Conservation (phyloP, 2,329 filamentous ascomycete genomes). For the Pyricularia sp. region DNA sequence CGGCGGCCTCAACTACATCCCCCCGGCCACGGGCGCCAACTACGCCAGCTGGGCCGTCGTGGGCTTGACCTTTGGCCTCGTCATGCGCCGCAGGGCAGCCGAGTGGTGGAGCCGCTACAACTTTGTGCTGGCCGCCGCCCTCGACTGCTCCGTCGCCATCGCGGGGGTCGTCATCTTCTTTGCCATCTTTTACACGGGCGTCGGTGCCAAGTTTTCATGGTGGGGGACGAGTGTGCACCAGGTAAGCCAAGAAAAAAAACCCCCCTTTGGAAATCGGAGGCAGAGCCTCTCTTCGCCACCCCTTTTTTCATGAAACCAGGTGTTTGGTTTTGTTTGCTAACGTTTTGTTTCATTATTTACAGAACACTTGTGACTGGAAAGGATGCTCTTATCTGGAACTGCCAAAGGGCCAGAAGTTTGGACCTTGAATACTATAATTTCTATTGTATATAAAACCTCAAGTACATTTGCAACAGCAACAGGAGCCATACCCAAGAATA, state of each 20-base stretch:
- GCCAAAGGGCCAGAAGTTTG: background rate
- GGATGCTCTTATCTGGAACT: background rate
- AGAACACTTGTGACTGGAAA: background rate
- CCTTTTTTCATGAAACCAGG: no score
- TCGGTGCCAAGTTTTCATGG: slow-evolving; percentile 22
- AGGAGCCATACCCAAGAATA: background rate
- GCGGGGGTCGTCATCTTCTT: slow-evolving; percentile 26
- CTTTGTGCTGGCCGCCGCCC: slow-evolving; percentile 22
- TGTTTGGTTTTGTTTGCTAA: background rate
- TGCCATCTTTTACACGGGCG: slow-evolving; percentile 21
- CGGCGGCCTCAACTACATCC: slow-evolving; percentile 26
- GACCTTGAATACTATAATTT: background rate
- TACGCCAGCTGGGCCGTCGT: slow-evolving; percentile 30
- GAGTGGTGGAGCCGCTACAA: slow-evolving; percentile 40
- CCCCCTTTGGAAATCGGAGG: no score
- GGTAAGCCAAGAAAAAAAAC: background rate
- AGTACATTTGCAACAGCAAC: background rate
- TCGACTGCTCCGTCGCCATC: slow-evolving; percentile 22
- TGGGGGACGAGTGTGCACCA: slow-evolving; percentile 23
- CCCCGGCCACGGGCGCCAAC: slow-evolving; percentile 25
- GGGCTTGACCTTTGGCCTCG: slow-evolving; percentile 34
- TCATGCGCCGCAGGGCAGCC: slow-evolving; percentile 28
- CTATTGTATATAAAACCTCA: background rate
- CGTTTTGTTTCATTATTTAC: background rate
- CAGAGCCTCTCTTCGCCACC: no score